Conservation (phyloP, 768 basidiomycete species). For the Clathrus columnatus region DNA sequence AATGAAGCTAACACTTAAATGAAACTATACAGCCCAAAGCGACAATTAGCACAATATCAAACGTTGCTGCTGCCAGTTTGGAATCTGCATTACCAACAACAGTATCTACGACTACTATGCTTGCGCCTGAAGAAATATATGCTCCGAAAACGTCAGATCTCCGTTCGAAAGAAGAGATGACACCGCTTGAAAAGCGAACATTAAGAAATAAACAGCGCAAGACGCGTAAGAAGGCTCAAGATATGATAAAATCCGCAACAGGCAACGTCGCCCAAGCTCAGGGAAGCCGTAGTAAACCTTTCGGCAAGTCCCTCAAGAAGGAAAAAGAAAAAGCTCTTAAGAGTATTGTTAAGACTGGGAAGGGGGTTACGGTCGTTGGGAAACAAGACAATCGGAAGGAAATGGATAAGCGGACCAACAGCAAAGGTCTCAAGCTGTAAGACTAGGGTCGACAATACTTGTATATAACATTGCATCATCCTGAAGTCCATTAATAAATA, state of each 20-base stretch:
- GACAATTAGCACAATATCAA: conserved; percentile 73
- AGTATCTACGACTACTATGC: conserved; percentile 63
- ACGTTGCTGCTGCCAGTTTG: conserved; percentile 70
- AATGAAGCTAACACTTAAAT: conserved; percentile 1
- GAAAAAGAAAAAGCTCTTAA: conserved; percentile 81
- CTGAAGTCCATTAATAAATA: neutral
- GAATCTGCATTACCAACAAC: conserved; percentile 89
- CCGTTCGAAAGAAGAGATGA: conserved; percentile 70
- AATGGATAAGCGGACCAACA: conserved; percentile 13
- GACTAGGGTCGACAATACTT: neutral
- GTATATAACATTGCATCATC: conserved; percentile 1
- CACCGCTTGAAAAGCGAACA: conserved; percentile 73
- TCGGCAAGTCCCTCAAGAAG: conserved; percentile 47
- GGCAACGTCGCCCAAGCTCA: conserved; percentile 50
- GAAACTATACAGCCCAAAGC: conserved; percentile 64
- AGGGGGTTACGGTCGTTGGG: conserved; percentile 82
- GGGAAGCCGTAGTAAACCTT: conserved; percentile 29
- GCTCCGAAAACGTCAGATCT: conserved; percentile 46
- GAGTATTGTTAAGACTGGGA: conserved; percentile 74
- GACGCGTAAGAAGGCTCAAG: conserved; percentile 56
- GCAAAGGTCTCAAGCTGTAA: conserved; percentile 9
- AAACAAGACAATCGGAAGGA: conserved; percentile 44
- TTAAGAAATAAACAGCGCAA: conserved; percentile 63
- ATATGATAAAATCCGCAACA: conserved; percentile 42
- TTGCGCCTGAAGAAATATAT: conserved; percentile 92